A percentile compares a stretch with the other conserved stretches of the same genome.
phyloP scores from a whole-genome alignment of 768 basidiomycete species.

The Phaeolepiota aurea region DNA sequence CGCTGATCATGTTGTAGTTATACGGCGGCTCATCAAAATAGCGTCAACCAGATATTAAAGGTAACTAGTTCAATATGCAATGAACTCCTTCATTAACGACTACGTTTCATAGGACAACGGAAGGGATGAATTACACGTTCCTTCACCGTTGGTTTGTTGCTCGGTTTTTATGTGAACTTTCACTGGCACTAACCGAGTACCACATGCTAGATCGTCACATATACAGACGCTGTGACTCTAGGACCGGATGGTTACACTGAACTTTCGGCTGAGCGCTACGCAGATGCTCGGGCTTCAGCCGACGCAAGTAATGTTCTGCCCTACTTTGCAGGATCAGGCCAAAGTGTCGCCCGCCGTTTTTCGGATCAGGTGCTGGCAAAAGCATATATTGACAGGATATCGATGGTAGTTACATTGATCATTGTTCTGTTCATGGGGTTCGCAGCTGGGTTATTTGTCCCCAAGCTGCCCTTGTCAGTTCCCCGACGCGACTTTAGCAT shows the following conservation, averaged over 20 bases:
- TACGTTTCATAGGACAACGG: constrained; percentile 24
- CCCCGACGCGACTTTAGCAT: neutral
- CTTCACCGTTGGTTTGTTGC: constrained; percentile 28
- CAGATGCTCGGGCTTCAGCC: constrained; percentile 23
- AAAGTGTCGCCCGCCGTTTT: constrained; percentile 25
- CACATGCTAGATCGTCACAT: constrained; percentile 23
- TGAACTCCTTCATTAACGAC: neutral
- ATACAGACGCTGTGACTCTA: constrained; percentile 23
- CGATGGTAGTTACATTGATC: neutral
- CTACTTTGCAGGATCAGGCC: constrained; percentile 30
- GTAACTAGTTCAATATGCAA: constrained; percentile 7
- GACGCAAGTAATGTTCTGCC: constrained; percentile 33
- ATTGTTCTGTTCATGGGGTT: neutral
- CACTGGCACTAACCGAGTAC: neutral
- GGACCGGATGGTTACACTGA: constrained; percentile 30
- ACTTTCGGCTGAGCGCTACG: constrained; percentile 22
- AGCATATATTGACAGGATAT: neutral
- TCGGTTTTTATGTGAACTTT: neutral
- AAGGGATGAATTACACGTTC: constrained; percentile 27
- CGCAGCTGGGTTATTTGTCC: neutral
- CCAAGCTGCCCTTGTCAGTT: neutral
- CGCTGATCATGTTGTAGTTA: constrained; percentile 11
- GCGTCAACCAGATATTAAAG: constrained; percentile 27
- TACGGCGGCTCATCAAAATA: constrained; percentile 24
- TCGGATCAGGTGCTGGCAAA: constrained; percentile 10